Evolutionary conservation across 176 grass and related monocot genomes (phyloP).

Genomic region (Hyparrhenia diplandra): DNA sequence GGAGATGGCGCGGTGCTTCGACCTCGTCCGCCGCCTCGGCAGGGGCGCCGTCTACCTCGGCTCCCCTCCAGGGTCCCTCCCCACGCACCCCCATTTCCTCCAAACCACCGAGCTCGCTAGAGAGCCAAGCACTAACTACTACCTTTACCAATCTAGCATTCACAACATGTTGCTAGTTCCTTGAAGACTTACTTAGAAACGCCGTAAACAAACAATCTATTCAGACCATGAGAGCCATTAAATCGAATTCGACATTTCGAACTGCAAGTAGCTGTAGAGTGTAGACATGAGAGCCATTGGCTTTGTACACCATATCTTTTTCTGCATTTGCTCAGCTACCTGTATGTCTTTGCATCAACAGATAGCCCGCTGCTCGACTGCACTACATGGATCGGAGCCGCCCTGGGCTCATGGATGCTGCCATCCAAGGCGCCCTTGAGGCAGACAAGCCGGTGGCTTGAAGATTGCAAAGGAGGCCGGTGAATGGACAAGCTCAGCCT

Average conservation of each 20-base stretch:
- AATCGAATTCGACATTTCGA: not conserved
- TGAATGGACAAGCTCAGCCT: slow-evolving; percentile 72
- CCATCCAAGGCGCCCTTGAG: slow-evolving; percentile 56
- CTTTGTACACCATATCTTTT: not conserved
- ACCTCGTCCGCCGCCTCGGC: slow-evolving; percentile 66
- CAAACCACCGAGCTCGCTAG: slow-evolving; percentile 53
- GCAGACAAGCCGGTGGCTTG: slow-evolving; percentile 67
- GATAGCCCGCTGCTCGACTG: slow-evolving; percentile 66
- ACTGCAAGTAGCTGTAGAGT: not conserved
- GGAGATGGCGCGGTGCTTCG: slow-evolving; percentile 80
- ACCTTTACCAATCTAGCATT: not conserved
- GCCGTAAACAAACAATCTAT: not conserved
- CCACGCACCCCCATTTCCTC: slow-evolving; percentile 55
- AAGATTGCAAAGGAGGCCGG: slow-evolving; percentile 77
- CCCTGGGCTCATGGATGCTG: slow-evolving; percentile 87
- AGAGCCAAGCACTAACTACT: slow-evolving; percentile 50
- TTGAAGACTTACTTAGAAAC: not conserved
- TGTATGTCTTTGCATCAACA: not conserved
- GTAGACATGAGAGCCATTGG: not conserved
- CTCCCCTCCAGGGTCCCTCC: slow-evolving; percentile 63
- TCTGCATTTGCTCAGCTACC: not conserved
- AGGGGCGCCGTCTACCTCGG: slow-evolving; percentile 75
- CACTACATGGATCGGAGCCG: slow-evolving; percentile 81
- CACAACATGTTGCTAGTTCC: no score
- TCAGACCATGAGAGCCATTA: not conserved